phyloP scores from a whole-genome alignment of 192 early-diverging fungal genomes.

The Podila clonocystis region DNA sequence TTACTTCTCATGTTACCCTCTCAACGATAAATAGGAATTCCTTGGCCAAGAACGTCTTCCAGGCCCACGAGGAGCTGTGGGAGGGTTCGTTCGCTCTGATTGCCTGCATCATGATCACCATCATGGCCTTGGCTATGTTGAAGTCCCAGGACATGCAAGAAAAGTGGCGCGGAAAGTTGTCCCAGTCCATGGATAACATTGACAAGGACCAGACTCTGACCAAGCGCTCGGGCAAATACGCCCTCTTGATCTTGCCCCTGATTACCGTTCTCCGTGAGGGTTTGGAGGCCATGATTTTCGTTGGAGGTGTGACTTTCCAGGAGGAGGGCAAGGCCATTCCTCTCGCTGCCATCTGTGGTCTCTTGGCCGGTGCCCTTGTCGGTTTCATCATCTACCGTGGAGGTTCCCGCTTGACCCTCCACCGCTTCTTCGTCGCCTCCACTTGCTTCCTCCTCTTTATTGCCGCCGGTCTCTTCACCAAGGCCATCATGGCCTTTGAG shows the following conservation, averaged over 20 bases:
- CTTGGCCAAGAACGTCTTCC: conserved; percentile 47
- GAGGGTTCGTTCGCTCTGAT: conserved; percentile 88
- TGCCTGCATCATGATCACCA: conserved; percentile 78
- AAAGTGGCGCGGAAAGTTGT: conserved; percentile 80
- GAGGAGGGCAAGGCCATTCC: conserved; percentile 77
- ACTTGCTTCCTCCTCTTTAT: conserved; percentile 83
- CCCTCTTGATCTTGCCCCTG: conserved; percentile 87
- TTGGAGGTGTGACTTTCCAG: conserved; percentile 83
- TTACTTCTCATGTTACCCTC: not conserved
- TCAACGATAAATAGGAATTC: conserved; percentile 48
- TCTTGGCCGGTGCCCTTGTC: conserved; percentile 71
- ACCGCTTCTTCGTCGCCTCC: conserved; percentile 81
- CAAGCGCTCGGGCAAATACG: conserved; percentile 59
- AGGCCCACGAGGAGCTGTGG: conserved; percentile 72
- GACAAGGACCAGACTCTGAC: conserved; percentile 45
- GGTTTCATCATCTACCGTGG: conserved; percentile 82
- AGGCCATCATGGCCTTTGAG: conserved; percentile 73
- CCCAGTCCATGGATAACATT: conserved; percentile 55
- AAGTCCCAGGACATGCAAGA: conserved; percentile 75
- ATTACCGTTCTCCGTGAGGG: conserved; percentile 89
- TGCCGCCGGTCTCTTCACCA: conserved; percentile 82
- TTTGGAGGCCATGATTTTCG: conserved; percentile 89
- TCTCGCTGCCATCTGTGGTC: conserved; percentile 78
- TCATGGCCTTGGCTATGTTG: conserved; percentile 87
- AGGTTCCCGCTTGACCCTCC: conserved; percentile 73